A percentile compares a stretch with the other conserved stretches of the same genome.
Conservation (phyloP, 768 basidiomycete species). For the Hypsizygus marmoreus region DNA sequence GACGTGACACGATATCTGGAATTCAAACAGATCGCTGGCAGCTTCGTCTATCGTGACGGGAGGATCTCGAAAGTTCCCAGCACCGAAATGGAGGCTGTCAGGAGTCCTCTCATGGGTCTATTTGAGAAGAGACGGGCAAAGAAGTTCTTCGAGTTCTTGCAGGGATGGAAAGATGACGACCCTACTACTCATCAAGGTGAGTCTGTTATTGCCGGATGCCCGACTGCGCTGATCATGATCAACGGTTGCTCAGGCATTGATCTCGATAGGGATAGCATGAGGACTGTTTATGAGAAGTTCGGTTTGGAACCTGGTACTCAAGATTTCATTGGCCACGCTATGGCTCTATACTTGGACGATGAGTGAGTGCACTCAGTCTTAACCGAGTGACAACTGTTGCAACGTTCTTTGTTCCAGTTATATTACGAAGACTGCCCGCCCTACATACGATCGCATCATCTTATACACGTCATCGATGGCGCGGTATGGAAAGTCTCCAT, state of each 20-base stretch:
- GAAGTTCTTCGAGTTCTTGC: constrained; percentile 98
- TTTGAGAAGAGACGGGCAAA: constrained; percentile 98
- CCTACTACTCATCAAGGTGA: constrained; percentile 94
- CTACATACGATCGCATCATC: constrained; percentile 91
- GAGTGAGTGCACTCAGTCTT: constrained; percentile 60
- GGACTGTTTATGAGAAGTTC: constrained; percentile 93
- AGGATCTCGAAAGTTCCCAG: constrained; percentile 97
- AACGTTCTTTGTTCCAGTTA: constrained; percentile 56
- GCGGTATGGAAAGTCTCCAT: constrained; percentile 98
- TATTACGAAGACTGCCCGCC: constrained; percentile 87
- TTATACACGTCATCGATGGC: constrained; percentile 99
- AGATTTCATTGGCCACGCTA: constrained; percentile 98
- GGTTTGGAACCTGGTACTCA: constrained; percentile 96
- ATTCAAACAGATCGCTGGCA: constrained; percentile 99
- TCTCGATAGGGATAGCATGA: constrained; percentile 92
- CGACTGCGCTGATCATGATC: background rate
- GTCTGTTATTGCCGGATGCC: background rate
- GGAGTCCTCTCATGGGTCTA: constrained; percentile 95
- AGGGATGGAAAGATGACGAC: constrained; percentile 93
- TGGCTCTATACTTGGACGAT: constrained; percentile 98
- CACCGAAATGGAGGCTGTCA: constrained; percentile 96
- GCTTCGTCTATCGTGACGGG: constrained; percentile 96
- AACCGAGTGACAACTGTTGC: constrained; percentile 3
- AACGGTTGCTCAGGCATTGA: constrained; percentile 61
- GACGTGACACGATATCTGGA: constrained; percentile 98